Percentiles rank a stretch among this genome's conserved stretches.
Conservation (phyloP, 805 yeast species). For the Candida boleticola region DNA sequence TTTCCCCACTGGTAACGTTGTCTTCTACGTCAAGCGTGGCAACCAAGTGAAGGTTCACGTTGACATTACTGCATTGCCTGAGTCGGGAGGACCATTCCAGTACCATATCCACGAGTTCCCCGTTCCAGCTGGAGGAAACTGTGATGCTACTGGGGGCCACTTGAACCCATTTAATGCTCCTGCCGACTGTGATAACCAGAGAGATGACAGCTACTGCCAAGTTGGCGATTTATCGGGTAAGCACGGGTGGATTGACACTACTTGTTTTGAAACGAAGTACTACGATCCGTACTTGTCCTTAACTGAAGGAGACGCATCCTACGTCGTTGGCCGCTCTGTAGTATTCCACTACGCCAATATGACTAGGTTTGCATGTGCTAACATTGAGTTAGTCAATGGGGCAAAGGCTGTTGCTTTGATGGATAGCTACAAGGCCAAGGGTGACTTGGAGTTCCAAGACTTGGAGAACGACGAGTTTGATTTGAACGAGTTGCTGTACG, state of each 20-base stretch:
- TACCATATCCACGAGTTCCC: conserved; percentile 66
- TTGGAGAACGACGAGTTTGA: conserved; percentile 1
- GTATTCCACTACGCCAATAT: conserved; percentile 55
- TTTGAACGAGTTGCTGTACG: neutral
- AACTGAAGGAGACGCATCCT: conserved; percentile 53
- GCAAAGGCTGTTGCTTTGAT: neutral
- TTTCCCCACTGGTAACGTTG: conserved; percentile 55
- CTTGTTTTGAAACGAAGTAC: conserved; percentile 64
- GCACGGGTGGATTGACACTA: conserved; percentile 69
- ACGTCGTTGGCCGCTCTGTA: conserved; percentile 56
- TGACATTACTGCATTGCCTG: conserved; percentile 69
- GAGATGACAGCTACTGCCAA: conserved; percentile 57
- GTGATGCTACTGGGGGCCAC: conserved; percentile 55
- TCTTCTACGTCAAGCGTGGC: conserved; percentile 55
- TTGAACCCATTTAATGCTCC: conserved; percentile 65
- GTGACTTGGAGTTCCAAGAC: conserved; percentile 2
- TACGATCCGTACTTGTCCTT: conserved; percentile 66
- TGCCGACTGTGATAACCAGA: conserved; percentile 48
- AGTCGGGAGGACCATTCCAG: conserved; percentile 62
- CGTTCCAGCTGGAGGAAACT: conserved; percentile 42
- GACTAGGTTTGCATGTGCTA: conserved; percentile 63
- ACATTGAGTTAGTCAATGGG: conserved; percentile 36
- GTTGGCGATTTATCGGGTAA: conserved; percentile 78
- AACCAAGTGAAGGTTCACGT: conserved; percentile 64
- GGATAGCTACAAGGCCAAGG: neutral